These are phyloP conservation scores for Capsicum pubescens DNA, from an alignment of 257 asterid species.

Conservation along the genomic window DNA sequence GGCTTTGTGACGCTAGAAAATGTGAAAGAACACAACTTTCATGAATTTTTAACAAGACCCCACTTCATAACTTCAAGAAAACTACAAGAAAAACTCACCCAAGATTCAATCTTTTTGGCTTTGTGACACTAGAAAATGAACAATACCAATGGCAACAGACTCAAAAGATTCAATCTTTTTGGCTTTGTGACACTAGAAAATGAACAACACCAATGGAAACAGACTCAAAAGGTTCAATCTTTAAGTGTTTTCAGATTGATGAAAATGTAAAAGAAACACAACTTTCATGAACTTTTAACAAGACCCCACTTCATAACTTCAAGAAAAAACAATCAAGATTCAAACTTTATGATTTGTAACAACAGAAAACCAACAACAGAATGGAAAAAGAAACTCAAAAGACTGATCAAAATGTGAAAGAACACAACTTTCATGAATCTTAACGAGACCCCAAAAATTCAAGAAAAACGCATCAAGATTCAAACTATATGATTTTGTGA, in stretches of 20 bases:
- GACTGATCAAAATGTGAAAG: not conserved
- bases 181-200: not conserved
- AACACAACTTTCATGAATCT: too few species aligned
- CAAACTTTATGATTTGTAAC: not conserved
- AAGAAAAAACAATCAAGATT: not conserved
- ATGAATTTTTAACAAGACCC: not conserved
- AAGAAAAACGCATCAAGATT: not conserved
- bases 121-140: not conserved
- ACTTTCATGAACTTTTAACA: too few species aligned
- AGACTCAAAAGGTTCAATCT: not conserved
- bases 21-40: not conserved
- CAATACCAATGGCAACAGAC: not conserved
- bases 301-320: too few species aligned
- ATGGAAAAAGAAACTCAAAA: not conserved
- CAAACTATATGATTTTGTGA: not conserved
- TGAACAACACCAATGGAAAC: not conserved
- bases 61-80: conserved; percentile 39
- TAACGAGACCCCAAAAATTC: too few species aligned
- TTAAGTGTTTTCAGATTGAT: too few species aligned
- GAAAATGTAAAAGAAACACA: not conserved
- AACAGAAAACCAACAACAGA: not conserved
- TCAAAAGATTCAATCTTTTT: not conserved
- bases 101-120: conserved; percentile 40
- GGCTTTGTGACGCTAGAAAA: not conserved
- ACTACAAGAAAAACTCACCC: conserved; percentile 15